These are phyloP conservation scores for Irpex lacteus DNA, from an alignment of 1,284 basidiomycete species.

Conservation along the genomic window DNA sequence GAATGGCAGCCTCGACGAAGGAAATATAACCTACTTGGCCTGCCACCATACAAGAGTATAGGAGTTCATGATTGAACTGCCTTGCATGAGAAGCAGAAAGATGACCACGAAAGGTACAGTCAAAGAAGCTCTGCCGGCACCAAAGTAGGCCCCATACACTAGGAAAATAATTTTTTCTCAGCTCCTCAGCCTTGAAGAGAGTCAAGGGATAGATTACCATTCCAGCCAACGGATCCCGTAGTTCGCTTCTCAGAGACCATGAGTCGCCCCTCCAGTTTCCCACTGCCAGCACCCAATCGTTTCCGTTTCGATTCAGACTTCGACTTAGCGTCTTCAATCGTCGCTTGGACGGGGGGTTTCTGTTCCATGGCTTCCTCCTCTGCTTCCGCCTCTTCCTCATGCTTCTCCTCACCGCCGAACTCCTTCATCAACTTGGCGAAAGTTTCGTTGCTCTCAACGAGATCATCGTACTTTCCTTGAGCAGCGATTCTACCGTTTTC, in stretches of 20 bases:
- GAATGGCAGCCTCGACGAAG: background rate
- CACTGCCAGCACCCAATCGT: slow-evolving; percentile 51
- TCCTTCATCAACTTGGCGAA: slow-evolving; percentile 64
- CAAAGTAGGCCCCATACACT: slow-evolving; percentile 73
- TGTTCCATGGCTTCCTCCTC: slow-evolving; percentile 31
- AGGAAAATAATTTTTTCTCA: slow-evolving; percentile 1
- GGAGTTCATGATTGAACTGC: slow-evolving; percentile 48
- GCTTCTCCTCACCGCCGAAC: slow-evolving; percentile 53
- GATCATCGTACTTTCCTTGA: slow-evolving; percentile 59
- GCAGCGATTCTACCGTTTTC: slow-evolving; percentile 59
- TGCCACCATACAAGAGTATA: slow-evolving; percentile 77
- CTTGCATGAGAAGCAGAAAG: slow-evolving; percentile 64
- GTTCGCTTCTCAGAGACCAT: slow-evolving; percentile 63
- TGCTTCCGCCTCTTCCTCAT: slow-evolving; percentile 39
- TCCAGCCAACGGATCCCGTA: slow-evolving; percentile 61
- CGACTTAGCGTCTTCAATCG: slow-evolving; percentile 37
- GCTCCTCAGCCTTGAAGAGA: background rate
- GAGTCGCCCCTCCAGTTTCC: slow-evolving; percentile 60
- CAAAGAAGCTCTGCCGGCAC: slow-evolving; percentile 56
- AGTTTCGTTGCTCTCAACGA: slow-evolving; percentile 50
- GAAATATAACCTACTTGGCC: slow-evolving; percentile 42
- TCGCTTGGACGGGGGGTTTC: slow-evolving; percentile 21
- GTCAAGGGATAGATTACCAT: slow-evolving; percentile 33
- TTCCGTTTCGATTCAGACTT: slow-evolving; percentile 34
- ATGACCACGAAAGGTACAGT: slow-evolving; percentile 59